These are phyloP conservation scores for Ogataea methanolica DNA, from an alignment of 805 yeast genomes.

Conservation along the genomic window DNA sequence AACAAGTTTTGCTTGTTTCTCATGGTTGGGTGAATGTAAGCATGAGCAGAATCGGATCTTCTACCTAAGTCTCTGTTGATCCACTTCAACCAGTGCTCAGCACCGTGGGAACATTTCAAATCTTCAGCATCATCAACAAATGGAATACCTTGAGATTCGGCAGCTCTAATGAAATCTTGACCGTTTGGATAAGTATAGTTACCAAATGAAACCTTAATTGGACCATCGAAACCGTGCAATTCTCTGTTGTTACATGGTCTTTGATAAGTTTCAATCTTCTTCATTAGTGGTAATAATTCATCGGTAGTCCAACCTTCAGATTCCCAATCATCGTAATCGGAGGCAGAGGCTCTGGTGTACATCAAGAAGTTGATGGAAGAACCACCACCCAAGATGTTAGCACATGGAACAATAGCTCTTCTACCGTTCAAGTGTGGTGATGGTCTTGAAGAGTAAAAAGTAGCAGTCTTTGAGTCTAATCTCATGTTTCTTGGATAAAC, in stretches of 20 bases:
- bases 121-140: slow-evolving; percentile 24
- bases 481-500: slow-evolving; percentile 29
- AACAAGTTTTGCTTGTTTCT: slow-evolving; percentile 25
- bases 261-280: slow-evolving; percentile 26
- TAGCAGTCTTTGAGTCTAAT: slow-evolving; percentile 28
- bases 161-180: slow-evolving; percentile 26
- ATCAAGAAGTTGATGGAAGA: slow-evolving; percentile 28
- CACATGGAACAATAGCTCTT: slow-evolving; percentile 28
- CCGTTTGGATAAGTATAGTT: slow-evolving; percentile 26
- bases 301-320: slow-evolving; percentile 27
- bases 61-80: slow-evolving; percentile 29
- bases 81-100: slow-evolving; percentile 29
- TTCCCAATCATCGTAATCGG: slow-evolving; percentile 29
- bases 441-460: slow-evolving; percentile 25
- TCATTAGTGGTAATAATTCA: slow-evolving; percentile 26
- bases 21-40: slow-evolving; percentile 28
- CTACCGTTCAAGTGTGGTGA: slow-evolving; percentile 26
- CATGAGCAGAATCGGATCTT: slow-evolving; percentile 28
- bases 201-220: slow-evolving; percentile 28
- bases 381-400: slow-evolving; percentile 28
- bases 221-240: slow-evolving; percentile 28
- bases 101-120: slow-evolving; percentile 23
- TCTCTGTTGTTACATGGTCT: slow-evolving; percentile 28
- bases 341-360: slow-evolving; percentile 30
- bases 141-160: slow-evolving; percentile 26